Evolutionary conservation across 306 rosid genomes (phyloP).

Genomic region (Urtica urens): DNA sequence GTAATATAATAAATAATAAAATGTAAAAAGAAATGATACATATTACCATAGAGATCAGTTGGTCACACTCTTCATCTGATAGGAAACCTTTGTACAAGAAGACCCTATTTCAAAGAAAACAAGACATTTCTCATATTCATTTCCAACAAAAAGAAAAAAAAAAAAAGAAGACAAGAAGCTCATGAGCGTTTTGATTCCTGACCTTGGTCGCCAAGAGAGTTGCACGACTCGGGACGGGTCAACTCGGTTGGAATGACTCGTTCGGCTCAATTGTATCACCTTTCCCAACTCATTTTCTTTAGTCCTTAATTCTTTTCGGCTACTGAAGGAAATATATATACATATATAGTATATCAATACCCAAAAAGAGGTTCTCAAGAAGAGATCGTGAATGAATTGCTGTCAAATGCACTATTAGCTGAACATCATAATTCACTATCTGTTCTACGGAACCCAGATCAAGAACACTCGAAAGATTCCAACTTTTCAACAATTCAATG

Average conservation of each 20-base stretch:
- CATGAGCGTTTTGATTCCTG: constrained; percentile 49
- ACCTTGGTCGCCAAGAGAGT: constrained; percentile 93
- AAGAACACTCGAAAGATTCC: background rate
- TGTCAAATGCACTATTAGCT: constrained; percentile 2
- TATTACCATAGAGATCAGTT: constrained; percentile 63
- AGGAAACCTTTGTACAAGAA: constrained; percentile 52
- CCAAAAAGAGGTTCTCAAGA: too few relatives aligned
- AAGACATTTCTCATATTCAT: background rate
- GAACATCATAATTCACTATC: background rate
- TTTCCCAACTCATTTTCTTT: constrained; percentile 16
- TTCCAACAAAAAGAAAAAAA: background rate
- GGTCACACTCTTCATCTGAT: constrained; percentile 67
- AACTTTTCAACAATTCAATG: background rate
- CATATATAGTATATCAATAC: background rate
- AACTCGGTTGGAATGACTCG: constrained; percentile 32
- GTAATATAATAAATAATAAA: constrained; percentile 6
- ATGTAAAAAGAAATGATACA: constrained; percentile 10
- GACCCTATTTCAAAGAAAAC: constrained; percentile 38
- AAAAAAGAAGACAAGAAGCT: constrained; percentile 9
- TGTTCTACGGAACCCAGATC: constrained; percentile 6
- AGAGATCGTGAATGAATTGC: background rate
- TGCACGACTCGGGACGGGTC: constrained; percentile 67
- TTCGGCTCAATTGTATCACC: constrained; percentile 16
- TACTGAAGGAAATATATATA: constrained; percentile 21
- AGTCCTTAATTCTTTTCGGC: constrained; percentile 52